Base-by-base conservation (phyloP, 345 rosid species). In the Toxicodendron radicans region DNA sequence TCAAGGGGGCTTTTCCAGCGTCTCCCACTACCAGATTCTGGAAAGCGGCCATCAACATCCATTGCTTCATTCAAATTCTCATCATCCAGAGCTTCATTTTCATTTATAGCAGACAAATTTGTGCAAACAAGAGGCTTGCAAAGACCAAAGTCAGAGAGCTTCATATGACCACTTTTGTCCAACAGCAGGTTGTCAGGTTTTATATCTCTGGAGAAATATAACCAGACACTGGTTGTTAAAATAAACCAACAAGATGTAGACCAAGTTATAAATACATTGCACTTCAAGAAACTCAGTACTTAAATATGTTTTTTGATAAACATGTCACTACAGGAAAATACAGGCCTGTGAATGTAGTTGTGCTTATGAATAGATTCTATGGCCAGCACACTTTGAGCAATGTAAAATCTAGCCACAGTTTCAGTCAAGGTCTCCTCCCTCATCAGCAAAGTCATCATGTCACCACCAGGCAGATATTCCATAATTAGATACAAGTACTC, bases 401-500 rank as follows among this genome's bases (percentile, higher is more conserved):
- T 83, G 81, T 92, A 94, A 83, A 94, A 94, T 80, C 90, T 88
- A 75, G 98, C 93, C 66, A 92, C 97, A 2, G 84, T 87, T 79
- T 94, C 98, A 43, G 98, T 94, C 84, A 94, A 87, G 75, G 93
- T 92, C 85, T 94, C 97, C 81, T 94, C 97, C 79, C 97, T 86
- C 81, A 92, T 94, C 69, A 92, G 82, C 83, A 94, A 90, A 71
- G 97, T 92, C 97, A 92, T 94, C 79, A 94, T 81, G 76, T 94
- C 98, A 67, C 97, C 98, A 78, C 98, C 97, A 77, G 97, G 93
- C 64, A 94, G 81, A 85, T 92, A 94, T 83, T 92, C 98, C 98
- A 92, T 92, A 53, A 94, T 89, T 54, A 94, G 80, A 79, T 94
- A 94, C 76, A 92, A 84, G 80, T 85, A 84, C 60, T 94, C 97